Evolutionary conservation across 805 yeast genomes (phyloP).

Genomic region (Teunomyces panamensis): DNA sequence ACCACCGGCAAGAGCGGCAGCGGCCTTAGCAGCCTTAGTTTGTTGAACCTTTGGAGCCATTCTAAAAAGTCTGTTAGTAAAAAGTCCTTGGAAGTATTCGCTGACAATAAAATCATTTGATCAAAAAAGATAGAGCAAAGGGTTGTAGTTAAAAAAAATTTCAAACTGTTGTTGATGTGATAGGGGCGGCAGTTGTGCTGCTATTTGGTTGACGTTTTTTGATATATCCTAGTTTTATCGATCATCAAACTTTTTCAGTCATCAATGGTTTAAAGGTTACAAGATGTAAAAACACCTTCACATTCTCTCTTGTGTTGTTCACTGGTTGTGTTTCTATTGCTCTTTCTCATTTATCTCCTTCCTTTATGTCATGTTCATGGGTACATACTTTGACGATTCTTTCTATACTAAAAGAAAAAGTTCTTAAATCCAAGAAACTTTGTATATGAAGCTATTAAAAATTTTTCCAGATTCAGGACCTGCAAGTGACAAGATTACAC

Average conservation of each 20-base stretch:
- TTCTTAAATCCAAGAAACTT: conserved; percentile 2
- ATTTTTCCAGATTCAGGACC: conserved; percentile 8
- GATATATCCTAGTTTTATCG: no score
- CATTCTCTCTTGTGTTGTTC: not conserved
- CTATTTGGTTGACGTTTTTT: no score
- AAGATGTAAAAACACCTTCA: no score
- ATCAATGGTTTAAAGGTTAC: no score
- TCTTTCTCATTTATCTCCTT: not conserved
- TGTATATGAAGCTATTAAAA: conserved; percentile 9
- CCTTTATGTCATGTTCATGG: not conserved
- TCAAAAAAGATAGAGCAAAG: no score
- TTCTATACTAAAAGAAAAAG: conserved; percentile 14
- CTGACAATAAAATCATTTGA: no score
- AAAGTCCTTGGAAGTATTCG: not conserved
- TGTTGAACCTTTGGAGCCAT: conserved; percentile 99
- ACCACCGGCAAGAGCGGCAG: conserved; percentile 99
- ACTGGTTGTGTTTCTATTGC: not conserved
- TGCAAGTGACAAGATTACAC: conserved; percentile 1
- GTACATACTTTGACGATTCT: conserved; percentile 32
- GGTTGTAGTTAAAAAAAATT: no score
- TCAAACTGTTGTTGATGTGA: no score
- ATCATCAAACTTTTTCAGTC: no score
- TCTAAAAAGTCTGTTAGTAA: conserved; percentile 29
- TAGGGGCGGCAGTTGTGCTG: no score
- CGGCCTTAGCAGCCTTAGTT: conserved; percentile 98